A percentile compares a stretch with the other conserved stretches of the same genome.
These are phyloP conservation scores for Penicillium pulvis DNA, from an alignment of 495 filamentous ascomycete species.

Conservation along the genomic window DNA sequence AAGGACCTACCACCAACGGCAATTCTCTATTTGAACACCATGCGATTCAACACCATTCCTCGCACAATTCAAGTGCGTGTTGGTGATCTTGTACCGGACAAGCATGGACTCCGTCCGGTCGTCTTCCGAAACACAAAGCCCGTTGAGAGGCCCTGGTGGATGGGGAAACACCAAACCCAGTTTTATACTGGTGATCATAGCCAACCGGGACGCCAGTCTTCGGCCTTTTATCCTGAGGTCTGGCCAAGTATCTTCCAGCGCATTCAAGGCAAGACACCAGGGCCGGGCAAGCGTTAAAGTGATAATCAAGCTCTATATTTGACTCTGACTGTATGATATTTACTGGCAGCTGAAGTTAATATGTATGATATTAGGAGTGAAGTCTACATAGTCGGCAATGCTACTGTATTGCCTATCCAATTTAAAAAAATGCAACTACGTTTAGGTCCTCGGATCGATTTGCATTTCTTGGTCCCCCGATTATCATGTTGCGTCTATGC, in stretches of 20 bases:
- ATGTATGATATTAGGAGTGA: background rate
- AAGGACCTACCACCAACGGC: slow-evolving; percentile 63
- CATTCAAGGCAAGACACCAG: slow-evolving; percentile 26
- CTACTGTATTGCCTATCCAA: too few relatives aligned
- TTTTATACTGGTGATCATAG: slow-evolving; percentile 40
- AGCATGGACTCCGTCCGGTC: slow-evolving; percentile 38
- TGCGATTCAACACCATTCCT: slow-evolving; percentile 58
- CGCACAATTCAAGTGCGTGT: slow-evolving; percentile 42
- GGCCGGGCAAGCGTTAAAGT: background rate
- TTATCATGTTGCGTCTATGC: too few relatives aligned
- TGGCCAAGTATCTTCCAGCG: slow-evolving; percentile 44
- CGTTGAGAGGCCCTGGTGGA: slow-evolving; percentile 35
- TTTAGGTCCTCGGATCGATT: too few relatives aligned
- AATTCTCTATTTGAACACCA: slow-evolving; percentile 67
- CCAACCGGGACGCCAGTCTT: slow-evolving; percentile 35
- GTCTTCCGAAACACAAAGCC: slow-evolving; percentile 41
- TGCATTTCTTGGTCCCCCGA: too few relatives aligned
- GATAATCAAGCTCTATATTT: background rate
- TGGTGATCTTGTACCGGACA: slow-evolving; percentile 39
- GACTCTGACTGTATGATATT: background rate
- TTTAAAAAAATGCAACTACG: too few relatives aligned
- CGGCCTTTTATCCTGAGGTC: slow-evolving; percentile 45
- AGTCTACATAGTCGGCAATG: background rate
- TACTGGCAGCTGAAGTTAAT: background rate
- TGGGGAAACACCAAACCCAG: slow-evolving; percentile 29